A percentile compares a stretch with the other conserved stretches of the same genome.
phyloP scores from a whole-genome alignment of 768 basidiomycete genomes.

The Hebeloma cylindrosporum region DNA sequence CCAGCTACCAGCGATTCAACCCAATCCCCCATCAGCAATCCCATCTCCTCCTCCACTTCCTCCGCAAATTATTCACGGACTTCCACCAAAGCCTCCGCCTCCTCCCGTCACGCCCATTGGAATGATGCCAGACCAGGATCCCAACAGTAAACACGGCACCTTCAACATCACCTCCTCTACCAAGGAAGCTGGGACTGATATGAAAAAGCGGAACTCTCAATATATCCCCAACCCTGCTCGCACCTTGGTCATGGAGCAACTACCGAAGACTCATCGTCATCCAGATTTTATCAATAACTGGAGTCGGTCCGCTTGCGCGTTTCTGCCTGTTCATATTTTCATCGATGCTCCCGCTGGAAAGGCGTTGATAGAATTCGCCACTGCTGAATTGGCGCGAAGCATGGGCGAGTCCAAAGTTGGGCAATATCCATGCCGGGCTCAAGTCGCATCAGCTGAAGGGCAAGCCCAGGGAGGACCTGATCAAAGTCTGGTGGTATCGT shows the following conservation, averaged over 20 bases:
- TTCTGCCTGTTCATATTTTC: constrained; percentile 39
- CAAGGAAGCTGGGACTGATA: constrained; percentile 17
- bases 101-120: constrained; percentile 36
- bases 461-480: constrained; percentile 43
- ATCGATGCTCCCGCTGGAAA: constrained; percentile 43
- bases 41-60: constrained; percentile 12
- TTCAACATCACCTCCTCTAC: constrained; percentile 34
- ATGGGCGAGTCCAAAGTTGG: constrained; percentile 50
- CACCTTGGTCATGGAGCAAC: constrained; percentile 56
- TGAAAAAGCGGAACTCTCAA: constrained; percentile 14
- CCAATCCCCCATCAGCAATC: constrained; percentile 10
- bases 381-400: constrained; percentile 45
- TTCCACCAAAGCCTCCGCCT: constrained; percentile 20
- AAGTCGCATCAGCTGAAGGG: constrained; percentile 42
- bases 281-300: constrained; percentile 43
- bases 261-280: constrained; percentile 50
- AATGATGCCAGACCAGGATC: constrained; percentile 45
- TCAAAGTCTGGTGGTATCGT: constrained; percentile 52
- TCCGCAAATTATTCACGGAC: constrained; percentile 14
- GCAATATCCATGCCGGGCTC: constrained; percentile 26
- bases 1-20: constrained; percentile 12
- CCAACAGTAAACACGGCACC: constrained; percentile 46
- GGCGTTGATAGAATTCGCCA: constrained; percentile 52
- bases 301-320: constrained; percentile 38
- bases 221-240: constrained; percentile 49